Evolutionary conservation across 257 asterid species (phyloP).

Genomic region (Solanum chilense): DNA sequence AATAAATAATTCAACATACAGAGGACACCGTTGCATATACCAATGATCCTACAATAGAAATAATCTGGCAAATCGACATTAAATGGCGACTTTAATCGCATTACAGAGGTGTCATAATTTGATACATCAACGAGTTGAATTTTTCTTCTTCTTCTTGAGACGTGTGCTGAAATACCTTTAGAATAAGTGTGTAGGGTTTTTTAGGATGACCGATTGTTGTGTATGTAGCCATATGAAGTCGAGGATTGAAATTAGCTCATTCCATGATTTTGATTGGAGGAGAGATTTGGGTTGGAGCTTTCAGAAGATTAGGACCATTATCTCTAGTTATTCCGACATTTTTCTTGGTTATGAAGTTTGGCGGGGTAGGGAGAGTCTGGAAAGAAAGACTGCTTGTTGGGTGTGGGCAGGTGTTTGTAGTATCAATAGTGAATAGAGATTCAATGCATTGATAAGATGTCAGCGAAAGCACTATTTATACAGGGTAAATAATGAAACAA

Average conservation of each 20-base stretch:
- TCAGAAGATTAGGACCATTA: not conserved
- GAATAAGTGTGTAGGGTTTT: not conserved
- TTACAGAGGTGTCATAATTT: not conserved
- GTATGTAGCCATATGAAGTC: not conserved
- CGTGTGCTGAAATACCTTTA: not conserved
- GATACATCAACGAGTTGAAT: not conserved
- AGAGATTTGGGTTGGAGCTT: conserved; percentile 1
- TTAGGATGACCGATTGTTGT: not conserved
- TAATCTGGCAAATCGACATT: too few species aligned
- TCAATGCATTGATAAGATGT: not conserved
- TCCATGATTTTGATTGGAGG: not conserved
- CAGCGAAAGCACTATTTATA: not conserved
- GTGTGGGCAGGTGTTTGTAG: not conserved
- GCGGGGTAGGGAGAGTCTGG: too few species aligned
- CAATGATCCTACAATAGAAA: too few species aligned
- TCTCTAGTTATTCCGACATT: not conserved
- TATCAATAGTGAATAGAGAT: not conserved
- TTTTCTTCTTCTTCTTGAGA: not conserved
- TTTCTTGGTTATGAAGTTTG: not conserved
- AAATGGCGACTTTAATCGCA: not conserved
- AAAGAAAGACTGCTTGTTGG: not conserved
- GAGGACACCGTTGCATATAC: too few species aligned
- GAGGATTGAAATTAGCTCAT: not conserved
- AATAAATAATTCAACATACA: too few species aligned
- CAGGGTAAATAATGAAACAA: not conserved